Conservation (phyloP, 768 basidiomycete genomes). For the Trametes elegans region DNA sequence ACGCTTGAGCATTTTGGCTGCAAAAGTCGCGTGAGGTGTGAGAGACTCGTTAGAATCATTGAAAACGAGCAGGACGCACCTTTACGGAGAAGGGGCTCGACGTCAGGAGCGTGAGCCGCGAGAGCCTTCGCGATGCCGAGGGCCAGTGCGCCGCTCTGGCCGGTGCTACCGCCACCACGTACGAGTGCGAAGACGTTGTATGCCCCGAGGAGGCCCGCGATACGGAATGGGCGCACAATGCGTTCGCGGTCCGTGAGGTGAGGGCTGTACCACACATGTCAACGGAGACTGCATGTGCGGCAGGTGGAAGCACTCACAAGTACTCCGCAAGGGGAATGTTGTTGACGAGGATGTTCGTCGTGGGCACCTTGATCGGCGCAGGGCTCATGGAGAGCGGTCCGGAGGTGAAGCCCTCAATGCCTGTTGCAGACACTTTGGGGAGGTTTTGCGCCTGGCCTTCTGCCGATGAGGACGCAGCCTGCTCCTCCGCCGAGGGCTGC, state of each 20-base stretch:
- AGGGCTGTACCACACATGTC: constrained; percentile 28
- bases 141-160: constrained; percentile 87
- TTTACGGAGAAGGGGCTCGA: constrained; percentile 64
- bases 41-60: background rate
- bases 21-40: background rate
- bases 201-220: constrained; percentile 80
- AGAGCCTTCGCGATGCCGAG: constrained; percentile 76
- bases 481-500: constrained; percentile 24
- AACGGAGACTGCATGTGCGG: background rate
- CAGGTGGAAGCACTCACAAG: constrained; percentile 43
- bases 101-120: constrained; percentile 64
- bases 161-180: constrained; percentile 87
- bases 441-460: constrained; percentile 1
- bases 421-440: background rate
- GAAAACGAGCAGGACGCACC: constrained; percentile 45
- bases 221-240: constrained; percentile 77
- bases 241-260: constrained; percentile 74
- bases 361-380: constrained; percentile 39
- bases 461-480: constrained; percentile 2
- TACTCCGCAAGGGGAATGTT: constrained; percentile 75
- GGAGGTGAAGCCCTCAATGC: constrained; percentile 14
- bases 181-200: constrained; percentile 65
- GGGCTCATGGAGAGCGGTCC: constrained; percentile 15
- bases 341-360: constrained; percentile 80
- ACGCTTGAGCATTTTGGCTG: constrained; percentile 82